Evolutionary conservation across 441 rosid species (phyloP).

Genomic region (Melastoma candidum): DNA sequence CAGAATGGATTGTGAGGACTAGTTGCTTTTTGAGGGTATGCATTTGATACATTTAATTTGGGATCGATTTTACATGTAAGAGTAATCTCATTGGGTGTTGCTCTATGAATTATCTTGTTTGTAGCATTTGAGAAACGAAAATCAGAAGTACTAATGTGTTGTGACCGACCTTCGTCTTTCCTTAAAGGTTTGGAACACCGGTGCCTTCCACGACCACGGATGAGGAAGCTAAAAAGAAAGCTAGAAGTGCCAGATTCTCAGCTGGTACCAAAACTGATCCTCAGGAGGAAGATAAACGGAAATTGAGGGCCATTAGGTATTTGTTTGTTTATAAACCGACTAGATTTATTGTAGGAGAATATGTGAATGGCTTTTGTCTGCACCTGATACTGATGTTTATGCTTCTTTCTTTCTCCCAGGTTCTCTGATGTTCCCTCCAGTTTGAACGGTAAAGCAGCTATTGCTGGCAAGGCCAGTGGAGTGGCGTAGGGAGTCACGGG

Average conservation of each 20-base stretch:
- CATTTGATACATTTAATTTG: no score
- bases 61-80: no score
- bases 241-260: conserved; percentile 13
- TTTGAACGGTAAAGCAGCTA: conserved; percentile 47
- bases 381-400: background rate
- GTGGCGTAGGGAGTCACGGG: conserved; percentile 27
- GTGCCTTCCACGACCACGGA: conserved; percentile 3
- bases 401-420: conserved; percentile 23
- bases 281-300: conserved; percentile 16
- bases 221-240: conserved; percentile 16
- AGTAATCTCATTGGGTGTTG: background rate
- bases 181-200: background rate
- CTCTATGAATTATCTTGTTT: background rate
- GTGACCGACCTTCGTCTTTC: background rate
- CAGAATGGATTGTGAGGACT: no score
- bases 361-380: background rate
- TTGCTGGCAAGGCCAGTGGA: conserved; percentile 58
- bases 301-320: conserved; percentile 14
- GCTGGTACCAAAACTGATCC: background rate
- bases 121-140: background rate
- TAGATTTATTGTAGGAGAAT: background rate
- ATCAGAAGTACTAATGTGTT: background rate
- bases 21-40: no score
- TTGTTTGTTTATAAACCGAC: background rate
- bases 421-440: conserved; percentile 45